Evolutionary conservation across 2,329 filamentous ascomycete genomes (phyloP).

Genomic region (Triangularia verruculosa): DNA sequence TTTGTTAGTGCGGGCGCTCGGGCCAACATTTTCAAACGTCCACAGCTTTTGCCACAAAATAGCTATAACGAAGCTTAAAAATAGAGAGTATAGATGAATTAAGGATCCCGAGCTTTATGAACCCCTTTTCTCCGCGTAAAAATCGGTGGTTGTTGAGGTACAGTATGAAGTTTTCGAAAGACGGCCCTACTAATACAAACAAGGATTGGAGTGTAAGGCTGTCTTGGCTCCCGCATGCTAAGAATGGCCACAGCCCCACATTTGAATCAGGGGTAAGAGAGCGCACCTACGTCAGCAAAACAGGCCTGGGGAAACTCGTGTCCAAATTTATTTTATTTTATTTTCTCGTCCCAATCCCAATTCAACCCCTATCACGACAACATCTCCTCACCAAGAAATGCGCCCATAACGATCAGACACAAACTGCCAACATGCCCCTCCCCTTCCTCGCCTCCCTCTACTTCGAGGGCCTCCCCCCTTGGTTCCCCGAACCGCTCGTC

Average conservation of each 20-base stretch:
- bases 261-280: background rate
- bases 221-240: background rate
- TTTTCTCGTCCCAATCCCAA: background rate
- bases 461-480: constrained; percentile 48
- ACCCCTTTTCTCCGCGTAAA: no score
- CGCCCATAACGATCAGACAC: background rate
- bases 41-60: no score
- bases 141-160: no score
- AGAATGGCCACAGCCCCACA: background rate
- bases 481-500: constrained; percentile 44
- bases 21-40: no score
- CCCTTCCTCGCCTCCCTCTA: constrained; percentile 48
- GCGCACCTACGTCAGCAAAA: background rate
- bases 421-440: constrained; percentile 45
- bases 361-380: background rate
- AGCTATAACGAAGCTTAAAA: no score
- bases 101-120: no score
- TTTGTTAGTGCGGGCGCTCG: no score
- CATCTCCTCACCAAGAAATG: background rate
- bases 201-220: background rate
- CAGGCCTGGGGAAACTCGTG: background rate
- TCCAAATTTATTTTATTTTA: background rate
- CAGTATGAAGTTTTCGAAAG: no score
- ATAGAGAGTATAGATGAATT: no score
- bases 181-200: no score